These are phyloP conservation scores for Vanrija sp. DNA, from an alignment of 1,284 basidiomycete species.

Conservation along the genomic window DNA sequence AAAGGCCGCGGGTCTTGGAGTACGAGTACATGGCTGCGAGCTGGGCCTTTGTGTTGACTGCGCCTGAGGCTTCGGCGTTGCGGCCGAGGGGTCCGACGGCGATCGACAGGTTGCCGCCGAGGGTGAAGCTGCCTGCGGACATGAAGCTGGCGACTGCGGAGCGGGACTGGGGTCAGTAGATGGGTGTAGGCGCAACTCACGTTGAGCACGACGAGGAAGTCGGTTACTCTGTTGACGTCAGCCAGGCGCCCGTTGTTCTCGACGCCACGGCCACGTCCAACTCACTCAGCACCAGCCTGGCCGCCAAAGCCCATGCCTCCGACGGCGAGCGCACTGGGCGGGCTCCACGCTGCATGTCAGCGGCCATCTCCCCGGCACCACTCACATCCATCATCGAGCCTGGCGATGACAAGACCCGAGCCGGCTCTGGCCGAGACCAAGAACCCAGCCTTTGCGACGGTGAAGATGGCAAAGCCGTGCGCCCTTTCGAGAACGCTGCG, in stretches of 20 bases:
- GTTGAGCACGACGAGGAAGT: slow-evolving; percentile 91
- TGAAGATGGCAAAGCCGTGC: slow-evolving; percentile 56
- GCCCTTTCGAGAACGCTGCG: slow-evolving; percentile 41
- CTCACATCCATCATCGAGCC: slow-evolving; percentile 75
- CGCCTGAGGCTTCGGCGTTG: slow-evolving; percentile 87
- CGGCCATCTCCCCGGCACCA: slow-evolving; percentile 14
- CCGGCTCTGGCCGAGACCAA: slow-evolving; percentile 65
- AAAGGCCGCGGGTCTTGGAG: slow-evolving; percentile 88
- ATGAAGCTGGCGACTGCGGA: slow-evolving; percentile 76
- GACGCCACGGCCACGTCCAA: background rate
- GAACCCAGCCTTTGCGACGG: slow-evolving; percentile 57
- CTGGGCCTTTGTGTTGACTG: slow-evolving; percentile 79
- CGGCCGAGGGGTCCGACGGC: slow-evolving; percentile 91
- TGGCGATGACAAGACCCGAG: slow-evolving; percentile 86
- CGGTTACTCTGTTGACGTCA: slow-evolving; percentile 67
- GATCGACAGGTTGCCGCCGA: slow-evolving; percentile 47
- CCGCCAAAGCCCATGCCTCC: slow-evolving; percentile 87
- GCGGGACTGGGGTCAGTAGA: slow-evolving; percentile 52
- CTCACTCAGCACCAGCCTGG: slow-evolving; percentile 57
- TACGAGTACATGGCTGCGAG: slow-evolving; percentile 96
- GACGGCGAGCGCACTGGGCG: slow-evolving; percentile 92
- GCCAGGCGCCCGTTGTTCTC: slow-evolving; percentile 60
- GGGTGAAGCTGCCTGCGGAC: slow-evolving; percentile 75
- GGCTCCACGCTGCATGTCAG: slow-evolving; percentile 69
- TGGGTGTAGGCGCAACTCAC: slow-evolving; percentile 49